Evolutionary conservation across 31 red algal genomes (phyloP), one percentile per base, ranked within the genome.

Genomic region (Asparagopsis taxiformis): DNA sequence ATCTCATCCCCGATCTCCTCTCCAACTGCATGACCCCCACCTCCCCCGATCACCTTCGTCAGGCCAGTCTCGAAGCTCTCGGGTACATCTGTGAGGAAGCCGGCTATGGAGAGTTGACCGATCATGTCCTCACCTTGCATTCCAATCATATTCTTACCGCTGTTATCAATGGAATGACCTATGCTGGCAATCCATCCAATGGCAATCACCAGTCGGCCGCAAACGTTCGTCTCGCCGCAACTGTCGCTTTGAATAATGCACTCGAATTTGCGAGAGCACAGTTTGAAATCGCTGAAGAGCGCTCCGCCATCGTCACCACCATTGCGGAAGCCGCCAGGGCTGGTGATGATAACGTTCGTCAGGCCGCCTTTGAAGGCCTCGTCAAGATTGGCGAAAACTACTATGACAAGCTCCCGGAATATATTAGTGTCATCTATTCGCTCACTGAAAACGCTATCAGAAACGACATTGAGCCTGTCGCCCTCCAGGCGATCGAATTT

Each of bases 401-500:
- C 33, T 99, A 99, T 52, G 86, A 91, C 34, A 88, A 88, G 63
- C 73, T 99, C 33, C 78, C 68, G 3, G 75, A 85, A 48, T 95
- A 76, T 55, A 99, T 99, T 35, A 41, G 74, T 15, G 73, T 57
- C 51, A 70, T 94, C 8, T 95, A 87, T 62, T 49, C 79, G 53
- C 66, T 99, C 17, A 87, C 91, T 44, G 70, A 82, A 55, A 69
- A 92, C 30, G 91, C 92, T 37, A 99, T 99, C 63, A 32, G 73
- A 53, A 84, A 87, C 58, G 91, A 99, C 35, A 55, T 68, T 25
- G 96, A 99, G 35, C 56, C 68, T 4, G 87, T 94, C 1, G 96
- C 96, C 44, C 60, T 95, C 65, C 91, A 99, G 57, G 96, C 85
- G 32, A 99, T 99, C 60, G 96, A 99, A 70, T 95, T 99, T 59